These are phyloP conservation scores for Lizonia empirigonia DNA, from an alignment of 2,329 filamentous ascomycete genomes.

Conservation along the genomic window DNA sequence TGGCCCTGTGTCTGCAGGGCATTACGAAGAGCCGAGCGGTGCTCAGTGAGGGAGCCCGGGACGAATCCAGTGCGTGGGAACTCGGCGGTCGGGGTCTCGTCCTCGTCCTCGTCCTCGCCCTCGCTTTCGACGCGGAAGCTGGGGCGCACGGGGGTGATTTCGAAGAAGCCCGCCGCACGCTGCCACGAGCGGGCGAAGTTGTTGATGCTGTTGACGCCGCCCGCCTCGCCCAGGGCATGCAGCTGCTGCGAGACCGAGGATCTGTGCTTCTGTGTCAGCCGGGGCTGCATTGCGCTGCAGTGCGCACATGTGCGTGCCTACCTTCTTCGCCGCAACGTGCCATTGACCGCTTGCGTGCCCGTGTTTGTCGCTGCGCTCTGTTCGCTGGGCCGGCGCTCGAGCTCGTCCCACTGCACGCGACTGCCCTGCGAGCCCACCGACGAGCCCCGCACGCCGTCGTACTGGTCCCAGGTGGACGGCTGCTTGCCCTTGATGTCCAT, in stretches of 20 bases:
- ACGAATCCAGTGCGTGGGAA: conserved; percentile 41
- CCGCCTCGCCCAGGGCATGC: conserved; percentile 67
- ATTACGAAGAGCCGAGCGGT: conserved; percentile 51
- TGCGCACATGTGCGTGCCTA: conserved; percentile 28
- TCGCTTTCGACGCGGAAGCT: conserved; percentile 66
- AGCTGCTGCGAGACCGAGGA: conserved; percentile 59
- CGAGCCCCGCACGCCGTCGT: conserved; percentile 51
- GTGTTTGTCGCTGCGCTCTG: conserved; percentile 37
- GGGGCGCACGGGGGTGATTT: conserved; percentile 80
- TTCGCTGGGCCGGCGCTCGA: conserved; percentile 38
- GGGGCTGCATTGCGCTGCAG: conserved; percentile 5
- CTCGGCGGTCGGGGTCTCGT: conserved; percentile 39
- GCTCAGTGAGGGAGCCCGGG: conserved; percentile 44
- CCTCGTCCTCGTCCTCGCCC: conserved; percentile 29
- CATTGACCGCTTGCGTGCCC: conserved; percentile 26
- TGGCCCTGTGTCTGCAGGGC: conserved; percentile 47
- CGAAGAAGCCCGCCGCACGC: conserved; percentile 83
- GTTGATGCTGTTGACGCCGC: conserved; percentile 90
- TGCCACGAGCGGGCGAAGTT: conserved; percentile 94
- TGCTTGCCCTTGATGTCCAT: conserved; percentile 50
- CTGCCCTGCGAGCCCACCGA: conserved; percentile 44
- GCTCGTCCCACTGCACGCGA: conserved; percentile 48
- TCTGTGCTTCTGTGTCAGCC: conserved; percentile 27
- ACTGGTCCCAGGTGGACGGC: conserved; percentile 55
- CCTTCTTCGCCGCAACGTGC: conserved; percentile 47